Evolutionary conservation across 441 rosid species (phyloP).

Genomic region (Populus hybrid): DNA sequence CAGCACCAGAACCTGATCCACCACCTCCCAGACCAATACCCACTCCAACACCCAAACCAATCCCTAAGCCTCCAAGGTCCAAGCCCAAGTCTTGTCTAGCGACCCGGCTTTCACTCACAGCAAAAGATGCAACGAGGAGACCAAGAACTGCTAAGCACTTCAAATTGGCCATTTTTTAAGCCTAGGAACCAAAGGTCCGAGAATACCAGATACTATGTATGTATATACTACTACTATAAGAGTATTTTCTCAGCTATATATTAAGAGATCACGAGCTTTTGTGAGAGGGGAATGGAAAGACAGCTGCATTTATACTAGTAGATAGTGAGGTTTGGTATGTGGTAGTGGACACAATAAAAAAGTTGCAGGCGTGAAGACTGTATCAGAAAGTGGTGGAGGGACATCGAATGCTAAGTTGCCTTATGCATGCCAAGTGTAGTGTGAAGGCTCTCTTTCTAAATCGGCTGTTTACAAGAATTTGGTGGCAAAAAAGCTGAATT

Average conservation of each 20-base stretch:
- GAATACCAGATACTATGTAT: background rate
- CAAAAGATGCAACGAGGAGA: constrained; percentile 33
- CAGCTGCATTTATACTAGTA: constrained; percentile 20
- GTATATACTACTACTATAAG: background rate
- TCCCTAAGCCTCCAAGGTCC: constrained; percentile 57
- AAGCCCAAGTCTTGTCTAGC: constrained; percentile 54
- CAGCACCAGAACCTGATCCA: constrained; percentile 56
- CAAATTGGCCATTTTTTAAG: constrained; percentile 22
- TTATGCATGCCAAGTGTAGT: background rate
- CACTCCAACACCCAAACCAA: constrained; percentile 28
- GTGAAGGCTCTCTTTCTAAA: background rate
- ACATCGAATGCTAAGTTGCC: constrained; percentile 8
- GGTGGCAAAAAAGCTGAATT: constrained; percentile 14
- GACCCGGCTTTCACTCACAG: constrained; percentile 39
- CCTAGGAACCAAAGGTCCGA: background rate
- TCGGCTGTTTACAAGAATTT: background rate
- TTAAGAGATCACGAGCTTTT: background rate
- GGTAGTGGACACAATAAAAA: background rate
- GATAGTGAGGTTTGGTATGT: background rate
- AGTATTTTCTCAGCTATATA: background rate
- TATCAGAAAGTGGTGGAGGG: constrained; percentile 11
- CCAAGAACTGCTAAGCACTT: constrained; percentile 34
- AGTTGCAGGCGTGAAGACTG: constrained; percentile 9
- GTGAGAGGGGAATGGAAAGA: background rate
- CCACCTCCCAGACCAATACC: constrained; percentile 56